Percentiles rank a stretch among this genome's conserved stretches.
Conservation (phyloP, 805 yeast genomes). For the Wickerhamiella dianesei region DNA sequence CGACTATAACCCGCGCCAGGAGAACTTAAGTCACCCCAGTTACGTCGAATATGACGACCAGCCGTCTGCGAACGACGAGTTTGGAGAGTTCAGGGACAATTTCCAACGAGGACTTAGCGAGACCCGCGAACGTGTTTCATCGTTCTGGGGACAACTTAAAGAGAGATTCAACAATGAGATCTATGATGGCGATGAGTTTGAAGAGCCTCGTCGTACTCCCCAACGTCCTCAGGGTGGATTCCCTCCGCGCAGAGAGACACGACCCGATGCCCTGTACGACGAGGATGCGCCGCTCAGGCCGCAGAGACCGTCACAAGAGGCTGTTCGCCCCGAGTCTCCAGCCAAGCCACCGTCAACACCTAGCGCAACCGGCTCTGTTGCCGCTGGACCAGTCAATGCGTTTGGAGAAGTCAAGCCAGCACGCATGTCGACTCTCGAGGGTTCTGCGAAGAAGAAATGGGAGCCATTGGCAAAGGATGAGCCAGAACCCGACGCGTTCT, state of each 20-base stretch:
- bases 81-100: slow-evolving; percentile 9
- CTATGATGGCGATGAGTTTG: slow-evolving; percentile 13
- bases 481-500: slow-evolving; percentile 21
- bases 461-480: slow-evolving; percentile 5
- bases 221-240: slow-evolving; percentile 2
- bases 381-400: slow-evolving; percentile 18
- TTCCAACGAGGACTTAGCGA: slow-evolving; percentile 15
- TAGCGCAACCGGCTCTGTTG: not conserved
- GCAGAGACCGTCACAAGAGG: not conserved
- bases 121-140: slow-evolving; percentile 14
- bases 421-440: slow-evolving; percentile 2
- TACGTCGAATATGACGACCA: slow-evolving; percentile 1
- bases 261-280: slow-evolving; percentile 2
- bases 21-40: not conserved
- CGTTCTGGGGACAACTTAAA: slow-evolving; percentile 16
- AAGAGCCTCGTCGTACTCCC: slow-evolving; percentile 2
- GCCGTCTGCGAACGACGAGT: slow-evolving; percentile 6
- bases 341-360: too few relatives aligned
- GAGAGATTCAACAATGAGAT: slow-evolving; percentile 17
- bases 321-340: not conserved
- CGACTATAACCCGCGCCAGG: not conserved
- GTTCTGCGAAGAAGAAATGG: not conserved
- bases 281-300: slow-evolving; percentile 3
- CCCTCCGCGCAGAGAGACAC: slow-evolving; percentile 9
- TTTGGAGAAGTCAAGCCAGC: slow-evolving; percentile 17